Percentiles rank a stretch among this genome's conserved stretches.
These are phyloP conservation scores for Papiliotrema flavescens DNA, from an alignment of 1,284 basidiomycete species.

Conservation along the genomic window DNA sequence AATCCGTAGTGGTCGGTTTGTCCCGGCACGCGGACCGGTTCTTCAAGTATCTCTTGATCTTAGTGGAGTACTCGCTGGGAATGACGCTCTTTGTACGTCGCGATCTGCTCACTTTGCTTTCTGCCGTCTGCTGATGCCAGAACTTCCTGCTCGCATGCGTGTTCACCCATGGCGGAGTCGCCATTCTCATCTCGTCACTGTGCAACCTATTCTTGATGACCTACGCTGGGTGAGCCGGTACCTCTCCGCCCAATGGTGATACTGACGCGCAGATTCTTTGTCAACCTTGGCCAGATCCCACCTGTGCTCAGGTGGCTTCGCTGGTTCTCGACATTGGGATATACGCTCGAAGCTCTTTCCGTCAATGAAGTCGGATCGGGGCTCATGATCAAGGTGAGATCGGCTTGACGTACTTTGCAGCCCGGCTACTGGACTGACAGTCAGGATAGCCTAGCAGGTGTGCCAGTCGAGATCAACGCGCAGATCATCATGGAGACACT, in stretches of 20 bases:
- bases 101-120: background rate
- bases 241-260: background rate
- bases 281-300: slow-evolving; percentile 72
- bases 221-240: slow-evolving; percentile 59
- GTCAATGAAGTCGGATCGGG: slow-evolving; percentile 86
- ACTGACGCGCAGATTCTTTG: slow-evolving; percentile 55
- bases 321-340: slow-evolving; percentile 55
- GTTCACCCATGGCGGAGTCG: slow-evolving; percentile 79
- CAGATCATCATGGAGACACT: slow-evolving; percentile 71
- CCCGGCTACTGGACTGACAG: background rate
- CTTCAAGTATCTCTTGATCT: slow-evolving; percentile 77
- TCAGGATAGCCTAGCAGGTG: slow-evolving; percentile 64
- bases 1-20: slow-evolving; percentile 66
- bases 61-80: slow-evolving; percentile 69
- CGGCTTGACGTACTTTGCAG: background rate
- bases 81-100: slow-evolving; percentile 75
- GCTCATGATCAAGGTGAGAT: slow-evolving; percentile 60
- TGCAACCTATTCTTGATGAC: slow-evolving; percentile 73
- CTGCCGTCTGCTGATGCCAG: slow-evolving; percentile 45
- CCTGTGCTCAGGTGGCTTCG: slow-evolving; percentile 82
- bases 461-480: slow-evolving; percentile 73
- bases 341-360: slow-evolving; percentile 71
- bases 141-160: slow-evolving; percentile 80
- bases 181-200: slow-evolving; percentile 74
- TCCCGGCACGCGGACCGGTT: slow-evolving; percentile 63